Conservation (phyloP, 495 filamentous ascomycete genomes). For the Letharia columbiana region DNA sequence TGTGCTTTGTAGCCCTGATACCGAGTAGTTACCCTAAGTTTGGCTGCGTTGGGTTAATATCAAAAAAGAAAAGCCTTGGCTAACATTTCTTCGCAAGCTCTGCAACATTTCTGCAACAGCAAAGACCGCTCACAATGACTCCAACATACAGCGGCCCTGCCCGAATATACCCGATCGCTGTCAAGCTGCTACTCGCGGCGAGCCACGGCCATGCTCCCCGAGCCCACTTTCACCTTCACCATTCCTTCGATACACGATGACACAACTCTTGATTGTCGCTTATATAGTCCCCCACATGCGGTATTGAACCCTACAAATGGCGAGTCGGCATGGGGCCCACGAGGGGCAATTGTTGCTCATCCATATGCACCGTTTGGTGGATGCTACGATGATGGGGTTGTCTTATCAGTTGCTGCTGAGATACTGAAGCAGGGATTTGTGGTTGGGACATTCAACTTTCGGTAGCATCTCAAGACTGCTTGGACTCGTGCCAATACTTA, state of each 20-base stretch:
- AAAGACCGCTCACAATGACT: neutral
- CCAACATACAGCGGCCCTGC: neutral
- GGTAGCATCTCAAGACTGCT: conserved; percentile 41
- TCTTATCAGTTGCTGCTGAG: conserved; percentile 52
- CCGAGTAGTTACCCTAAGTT: too few relatives aligned
- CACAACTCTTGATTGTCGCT: conserved; percentile 61
- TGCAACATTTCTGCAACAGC: neutral
- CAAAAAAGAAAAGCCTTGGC: neutral
- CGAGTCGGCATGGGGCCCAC: conserved; percentile 35
- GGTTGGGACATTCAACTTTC: conserved; percentile 88
- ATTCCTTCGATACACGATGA: conserved; percentile 80
- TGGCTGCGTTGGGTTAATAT: neutral
- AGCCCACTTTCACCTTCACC: conserved; percentile 60
- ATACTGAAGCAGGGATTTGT: conserved; percentile 61
- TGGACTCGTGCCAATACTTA: neutral
- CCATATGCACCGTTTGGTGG: conserved; percentile 87
- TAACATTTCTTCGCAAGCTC: neutral
- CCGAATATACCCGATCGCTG: neutral
- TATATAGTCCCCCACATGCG: conserved; percentile 43
- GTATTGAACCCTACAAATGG: neutral
- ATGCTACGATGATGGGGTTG: conserved; percentile 71
- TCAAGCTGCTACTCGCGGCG: neutral
- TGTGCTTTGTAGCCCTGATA: neutral
- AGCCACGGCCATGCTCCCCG: conserved; percentile 30
- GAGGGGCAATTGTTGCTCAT: conserved; percentile 76